Base-by-base conservation (phyloP, 805 yeast species). In the Wickerhamomyces bisporus region DNA sequence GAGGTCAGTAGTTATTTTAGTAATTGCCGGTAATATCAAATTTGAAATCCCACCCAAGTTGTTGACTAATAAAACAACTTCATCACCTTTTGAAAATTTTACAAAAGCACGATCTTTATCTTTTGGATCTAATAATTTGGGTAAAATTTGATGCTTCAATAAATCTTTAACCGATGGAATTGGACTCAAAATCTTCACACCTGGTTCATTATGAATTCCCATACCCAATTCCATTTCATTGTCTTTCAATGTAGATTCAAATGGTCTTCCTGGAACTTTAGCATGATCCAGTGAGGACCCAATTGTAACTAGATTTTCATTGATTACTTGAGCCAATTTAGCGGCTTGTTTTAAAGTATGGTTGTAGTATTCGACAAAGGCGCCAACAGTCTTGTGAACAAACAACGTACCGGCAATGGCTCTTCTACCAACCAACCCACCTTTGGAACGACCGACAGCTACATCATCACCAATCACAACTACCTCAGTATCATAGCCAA, bases 151-250 rank as follows among this genome's bases (percentile, higher is more conserved):
- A 19, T 69, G 65, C 21, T 70, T 57, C 32, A 79, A 66, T 24
- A 91, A 63, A 0, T 73, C 73, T 14, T 77, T 80, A 35, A 86
- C 75, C 1, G 75, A 57, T 19, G 97, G 96, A 49, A 89, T 76
- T 37, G 71, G 70, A 14, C 64, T 63, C 18, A 69, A 46, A 13
- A 61, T 52, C 52, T 73, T 68, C 41, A 79, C 79, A 44, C 97
- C 97, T 1, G 96, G 93, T 59, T 89, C 98, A 53, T 89, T 89
- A 62, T 89, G 98, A 43, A 89, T 89, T 32, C 98, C 98, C 79
- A 89, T 81, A 20, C 98, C 98, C 41, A 89, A 71, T 60, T 89
- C 98, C 56, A 84, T 81, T 60, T 85, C 86, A 41, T 78, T 66
- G 4, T 61, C 70, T 20, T 63, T 71, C 44, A 86, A 71, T 39